Percentiles rank a stretch among this genome's conserved stretches.
phyloP scores from a whole-genome alignment of 1,284 basidiomycete species.

The Cystobasidiaceae sp. region DNA sequence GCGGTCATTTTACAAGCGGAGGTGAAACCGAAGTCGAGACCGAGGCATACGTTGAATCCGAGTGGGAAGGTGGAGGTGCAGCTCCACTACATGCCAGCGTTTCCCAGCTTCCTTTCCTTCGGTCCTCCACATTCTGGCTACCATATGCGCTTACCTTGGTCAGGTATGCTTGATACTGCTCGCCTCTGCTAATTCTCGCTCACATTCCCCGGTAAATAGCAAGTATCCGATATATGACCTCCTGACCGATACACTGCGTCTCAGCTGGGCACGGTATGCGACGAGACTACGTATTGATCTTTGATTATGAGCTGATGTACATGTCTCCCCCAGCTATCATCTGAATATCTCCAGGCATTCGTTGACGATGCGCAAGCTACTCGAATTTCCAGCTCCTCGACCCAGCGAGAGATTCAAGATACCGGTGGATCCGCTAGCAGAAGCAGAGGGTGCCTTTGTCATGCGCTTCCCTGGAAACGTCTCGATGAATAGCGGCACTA shows the following conservation, averaged over 20 bases:
- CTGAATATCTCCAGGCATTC: slow-evolving; percentile 47
- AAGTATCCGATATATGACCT: slow-evolving; percentile 45
- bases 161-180: no score
- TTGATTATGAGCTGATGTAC: not conserved
- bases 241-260: slow-evolving; percentile 45
- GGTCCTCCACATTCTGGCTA: slow-evolving; percentile 32
- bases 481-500: slow-evolving; percentile 45
- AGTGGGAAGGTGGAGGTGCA: slow-evolving; percentile 33
- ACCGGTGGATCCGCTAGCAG: slow-evolving; percentile 7
- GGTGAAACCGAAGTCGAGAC: slow-evolving; percentile 36
- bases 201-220: no score
- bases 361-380: slow-evolving; percentile 46
- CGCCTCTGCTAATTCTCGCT: slow-evolving; percentile 13
- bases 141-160: slow-evolving; percentile 35
- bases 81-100: slow-evolving; percentile 13
- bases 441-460: slow-evolving; percentile 15
- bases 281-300: not conserved
- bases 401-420: slow-evolving; percentile 43
- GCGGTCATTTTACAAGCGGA: slow-evolving; percentile 40
- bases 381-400: slow-evolving; percentile 44
- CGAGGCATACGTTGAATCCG: slow-evolving; percentile 36
- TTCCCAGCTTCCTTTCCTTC: slow-evolving; percentile 1
- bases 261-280: slow-evolving; percentile 43
- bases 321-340: slow-evolving; percentile 38
- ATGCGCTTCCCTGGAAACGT: not conserved